A percentile compares a stretch with the other conserved stretches of the same genome.
Conservation (phyloP, 768 basidiomycete species). For the Goffeauzyma gilvescens region DNA sequence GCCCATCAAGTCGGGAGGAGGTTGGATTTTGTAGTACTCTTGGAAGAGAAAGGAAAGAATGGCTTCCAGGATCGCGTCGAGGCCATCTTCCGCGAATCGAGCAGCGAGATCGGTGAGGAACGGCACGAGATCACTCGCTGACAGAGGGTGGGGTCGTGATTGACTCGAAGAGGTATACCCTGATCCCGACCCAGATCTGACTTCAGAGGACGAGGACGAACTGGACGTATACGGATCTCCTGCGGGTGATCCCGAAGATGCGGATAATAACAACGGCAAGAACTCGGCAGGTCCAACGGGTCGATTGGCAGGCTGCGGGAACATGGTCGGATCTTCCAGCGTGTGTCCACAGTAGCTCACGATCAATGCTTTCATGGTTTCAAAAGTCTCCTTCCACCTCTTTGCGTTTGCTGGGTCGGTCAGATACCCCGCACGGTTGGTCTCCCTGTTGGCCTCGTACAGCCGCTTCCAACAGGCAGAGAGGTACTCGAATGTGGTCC, state of each 20-base stretch:
- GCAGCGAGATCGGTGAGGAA: slow-evolving; percentile 68
- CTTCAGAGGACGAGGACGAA: slow-evolving; percentile 3
- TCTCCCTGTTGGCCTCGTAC: slow-evolving; percentile 36
- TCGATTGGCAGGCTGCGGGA: slow-evolving; percentile 68
- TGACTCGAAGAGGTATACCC: slow-evolving; percentile 32
- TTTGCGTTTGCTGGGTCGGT: too few relatives aligned
- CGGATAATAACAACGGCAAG: slow-evolving; percentile 55
- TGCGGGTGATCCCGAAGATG: slow-evolving; percentile 43
- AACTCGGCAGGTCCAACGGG: slow-evolving; percentile 61
- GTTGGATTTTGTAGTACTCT: slow-evolving; percentile 24
- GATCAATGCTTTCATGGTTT: slow-evolving; percentile 60
- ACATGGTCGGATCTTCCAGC: slow-evolving; percentile 84
- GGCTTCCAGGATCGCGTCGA: slow-evolving; percentile 60
- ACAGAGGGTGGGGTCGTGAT: slow-evolving; percentile 39
- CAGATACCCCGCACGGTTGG: too few relatives aligned
- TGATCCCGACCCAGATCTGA: too few relatives aligned
- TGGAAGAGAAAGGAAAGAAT: slow-evolving; percentile 28
- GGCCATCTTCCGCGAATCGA: slow-evolving; percentile 51
- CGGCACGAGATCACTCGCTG: slow-evolving; percentile 49
- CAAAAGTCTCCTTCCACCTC: slow-evolving; percentile 45
- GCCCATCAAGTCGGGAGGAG: slow-evolving; percentile 25
- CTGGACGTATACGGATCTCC: slow-evolving; percentile 39
- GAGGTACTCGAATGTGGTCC: slow-evolving; percentile 77
- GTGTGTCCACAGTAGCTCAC: slow-evolving; percentile 76
- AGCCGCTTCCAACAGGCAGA: slow-evolving; percentile 82